Evolutionary conservation across 176 grass and related monocot species (phyloP).

Genomic region (Elaeis guineensis): DNA sequence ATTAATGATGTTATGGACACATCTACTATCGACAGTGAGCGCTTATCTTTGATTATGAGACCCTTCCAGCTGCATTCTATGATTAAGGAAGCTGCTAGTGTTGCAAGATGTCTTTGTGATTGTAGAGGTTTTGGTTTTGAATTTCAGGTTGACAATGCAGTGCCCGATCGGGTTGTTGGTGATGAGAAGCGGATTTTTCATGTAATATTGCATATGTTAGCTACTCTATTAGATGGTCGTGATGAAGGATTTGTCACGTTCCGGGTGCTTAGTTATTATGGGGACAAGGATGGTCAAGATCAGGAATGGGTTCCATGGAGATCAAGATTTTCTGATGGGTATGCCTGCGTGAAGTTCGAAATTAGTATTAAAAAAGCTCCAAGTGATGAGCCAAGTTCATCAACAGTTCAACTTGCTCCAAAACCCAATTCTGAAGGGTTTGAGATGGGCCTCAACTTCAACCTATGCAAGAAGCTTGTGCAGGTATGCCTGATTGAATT

Average conservation of each 20-base stretch:
- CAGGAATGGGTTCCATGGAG: constrained; percentile 65
- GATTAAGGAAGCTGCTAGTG: constrained; percentile 68
- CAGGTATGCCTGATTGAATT: constrained; percentile 31
- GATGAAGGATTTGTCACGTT: constrained; percentile 41
- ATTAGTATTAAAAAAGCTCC: constrained; percentile 41
- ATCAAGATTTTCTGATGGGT: constrained; percentile 58
- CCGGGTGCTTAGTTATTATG: constrained; percentile 47
- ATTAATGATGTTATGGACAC: constrained; percentile 83
- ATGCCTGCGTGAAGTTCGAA: constrained; percentile 75
- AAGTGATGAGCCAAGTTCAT: constrained; percentile 17
- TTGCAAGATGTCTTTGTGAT: constrained; percentile 75
- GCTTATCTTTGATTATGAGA: constrained; percentile 60
- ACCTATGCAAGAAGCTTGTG: constrained; percentile 68
- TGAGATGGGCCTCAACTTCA: constrained; percentile 82
- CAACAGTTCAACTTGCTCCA: constrained; percentile 16
- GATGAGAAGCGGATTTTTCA: constrained; percentile 96
- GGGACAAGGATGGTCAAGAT: constrained; percentile 47
- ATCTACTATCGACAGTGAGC: constrained; percentile 46
- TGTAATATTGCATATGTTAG: constrained; percentile 77
- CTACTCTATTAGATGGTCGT: constrained; percentile 46
- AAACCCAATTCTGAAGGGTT: constrained; percentile 31
- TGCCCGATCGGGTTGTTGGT: constrained; percentile 61
- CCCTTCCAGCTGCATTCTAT: constrained; percentile 61
- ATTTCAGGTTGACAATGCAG: constrained; percentile 49
- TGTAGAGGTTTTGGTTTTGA: constrained; percentile 53